These are phyloP conservation scores for Tilletia walkeri DNA, from an alignment of 1,284 basidiomycete species.

Conservation along the genomic window DNA sequence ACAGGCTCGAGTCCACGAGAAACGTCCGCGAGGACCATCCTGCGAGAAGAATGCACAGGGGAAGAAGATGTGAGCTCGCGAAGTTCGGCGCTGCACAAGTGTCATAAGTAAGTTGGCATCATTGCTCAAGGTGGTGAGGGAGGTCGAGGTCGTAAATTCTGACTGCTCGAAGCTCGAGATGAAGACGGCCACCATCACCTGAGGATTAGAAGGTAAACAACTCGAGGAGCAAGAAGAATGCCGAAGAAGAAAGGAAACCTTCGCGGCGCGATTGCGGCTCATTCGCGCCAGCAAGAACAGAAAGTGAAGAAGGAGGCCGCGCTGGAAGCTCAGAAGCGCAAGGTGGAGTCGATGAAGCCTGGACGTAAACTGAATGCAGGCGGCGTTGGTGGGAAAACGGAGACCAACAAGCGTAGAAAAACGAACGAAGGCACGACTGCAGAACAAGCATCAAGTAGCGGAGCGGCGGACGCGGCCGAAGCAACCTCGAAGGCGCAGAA, in stretches of 20 bases:
- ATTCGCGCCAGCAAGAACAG: conserved; percentile 31
- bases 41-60: too few relatives aligned
- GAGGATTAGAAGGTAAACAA: too few relatives aligned
- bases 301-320: conserved; percentile 28
- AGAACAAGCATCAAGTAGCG: not conserved
- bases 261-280: conserved; percentile 33
- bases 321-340: conserved; percentile 36
- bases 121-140: too few relatives aligned
- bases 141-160: too few relatives aligned
- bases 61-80: too few relatives aligned
- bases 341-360: conserved; percentile 30
- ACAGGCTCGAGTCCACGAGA: not conserved
- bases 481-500: conserved; percentile 41
- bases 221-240: conserved; percentile 22
- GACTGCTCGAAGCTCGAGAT: too few relatives aligned
- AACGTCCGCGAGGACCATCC: not conserved
- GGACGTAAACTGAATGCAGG: not conserved
- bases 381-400: not conserved
- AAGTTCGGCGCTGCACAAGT: too few relatives aligned
- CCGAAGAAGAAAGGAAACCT: conserved; percentile 45
- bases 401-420: conserved; percentile 21
- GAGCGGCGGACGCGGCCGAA: not conserved
- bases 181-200: too few relatives aligned
- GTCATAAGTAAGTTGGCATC: too few relatives aligned
- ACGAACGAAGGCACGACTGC: conserved; percentile 18